Evolutionary conservation across 495 filamentous ascomycete genomes (phyloP).

Genomic region (Viridothelium virens): DNA sequence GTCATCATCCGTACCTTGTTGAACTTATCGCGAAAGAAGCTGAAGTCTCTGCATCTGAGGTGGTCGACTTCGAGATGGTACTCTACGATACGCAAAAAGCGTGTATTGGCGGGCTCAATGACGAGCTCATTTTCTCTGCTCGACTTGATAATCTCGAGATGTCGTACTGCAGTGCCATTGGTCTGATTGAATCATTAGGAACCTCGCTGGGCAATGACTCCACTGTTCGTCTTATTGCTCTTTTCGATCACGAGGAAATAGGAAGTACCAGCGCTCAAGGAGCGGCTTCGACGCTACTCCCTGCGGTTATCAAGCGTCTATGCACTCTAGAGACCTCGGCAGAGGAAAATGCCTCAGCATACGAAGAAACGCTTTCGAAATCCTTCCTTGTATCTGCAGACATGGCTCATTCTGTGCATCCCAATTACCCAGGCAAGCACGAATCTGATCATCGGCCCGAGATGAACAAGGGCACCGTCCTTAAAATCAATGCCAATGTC

Average conservation of each 20-base stretch:
- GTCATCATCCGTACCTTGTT: slow-evolving; percentile 83
- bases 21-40: slow-evolving; percentile 77
- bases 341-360: slow-evolving; percentile 61
- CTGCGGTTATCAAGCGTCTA: slow-evolving; percentile 77
- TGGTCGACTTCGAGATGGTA: slow-evolving; percentile 91
- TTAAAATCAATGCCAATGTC: slow-evolving; percentile 97
- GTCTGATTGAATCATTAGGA: slow-evolving; percentile 53
- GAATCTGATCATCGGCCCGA: slow-evolving; percentile 83
- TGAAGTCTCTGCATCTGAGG: slow-evolving; percentile 55
- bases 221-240: slow-evolving; percentile 77
- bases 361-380: slow-evolving; percentile 85
- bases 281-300: slow-evolving; percentile 85
- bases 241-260: slow-evolving; percentile 98
- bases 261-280: slow-evolving; percentile 87
- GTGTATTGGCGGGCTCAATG: slow-evolving; percentile 77
- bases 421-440: slow-evolving; percentile 88
- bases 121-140: slow-evolving; percentile 90
- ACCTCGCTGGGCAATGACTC: slow-evolving; percentile 62
- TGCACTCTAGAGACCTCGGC: slow-evolving; percentile 53
- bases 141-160: slow-evolving; percentile 92
- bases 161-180: slow-evolving; percentile 79
- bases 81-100: slow-evolving; percentile 92
- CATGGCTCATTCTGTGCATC: slow-evolving; percentile 92
- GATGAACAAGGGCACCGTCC: slow-evolving; percentile 91
- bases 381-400: slow-evolving; percentile 95